A percentile compares a stretch with the other conserved stretches of the same genome.
These are phyloP conservation scores for Luffa aegyptiaca DNA, from an alignment of 306 rosid species.

Conservation along the genomic window DNA sequence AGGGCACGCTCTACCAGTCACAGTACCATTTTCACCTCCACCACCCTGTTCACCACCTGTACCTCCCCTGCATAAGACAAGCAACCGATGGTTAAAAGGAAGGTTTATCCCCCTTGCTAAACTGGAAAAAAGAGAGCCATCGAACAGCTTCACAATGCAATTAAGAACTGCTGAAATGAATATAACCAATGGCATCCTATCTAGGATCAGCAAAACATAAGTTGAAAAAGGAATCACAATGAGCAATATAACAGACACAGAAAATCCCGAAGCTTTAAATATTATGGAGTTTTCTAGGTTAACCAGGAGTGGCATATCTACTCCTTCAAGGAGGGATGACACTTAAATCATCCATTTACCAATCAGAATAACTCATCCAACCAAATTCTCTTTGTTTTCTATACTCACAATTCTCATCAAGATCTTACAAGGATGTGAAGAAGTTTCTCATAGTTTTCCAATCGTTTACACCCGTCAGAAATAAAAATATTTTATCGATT, in stretches of 20 bases:
- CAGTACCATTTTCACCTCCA: conserved; percentile 68
- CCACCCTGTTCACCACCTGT: conserved; percentile 47
- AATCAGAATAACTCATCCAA: not conserved
- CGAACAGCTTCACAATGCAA: not conserved
- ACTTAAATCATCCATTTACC: not conserved
- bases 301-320: not conserved
- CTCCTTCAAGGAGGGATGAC: not conserved
- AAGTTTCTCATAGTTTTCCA: not conserved
- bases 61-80: conserved; percentile 65
- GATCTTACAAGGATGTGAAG: not conserved
- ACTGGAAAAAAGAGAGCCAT: not conserved
- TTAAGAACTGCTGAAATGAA: not conserved
- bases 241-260: not conserved
- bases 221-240: not conserved
- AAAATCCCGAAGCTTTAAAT: not conserved
- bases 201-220: not conserved
- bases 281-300: not conserved
- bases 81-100: not conserved
- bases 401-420: not conserved
- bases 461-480: not conserved
- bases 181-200: not conserved
- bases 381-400: not conserved
- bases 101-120: not conserved
- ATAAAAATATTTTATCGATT: not conserved
- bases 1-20: conserved; percentile 83